Conservation (phyloP, 2,329 filamentous ascomycete genomes). For the Colletotrichum scovillei region DNA sequence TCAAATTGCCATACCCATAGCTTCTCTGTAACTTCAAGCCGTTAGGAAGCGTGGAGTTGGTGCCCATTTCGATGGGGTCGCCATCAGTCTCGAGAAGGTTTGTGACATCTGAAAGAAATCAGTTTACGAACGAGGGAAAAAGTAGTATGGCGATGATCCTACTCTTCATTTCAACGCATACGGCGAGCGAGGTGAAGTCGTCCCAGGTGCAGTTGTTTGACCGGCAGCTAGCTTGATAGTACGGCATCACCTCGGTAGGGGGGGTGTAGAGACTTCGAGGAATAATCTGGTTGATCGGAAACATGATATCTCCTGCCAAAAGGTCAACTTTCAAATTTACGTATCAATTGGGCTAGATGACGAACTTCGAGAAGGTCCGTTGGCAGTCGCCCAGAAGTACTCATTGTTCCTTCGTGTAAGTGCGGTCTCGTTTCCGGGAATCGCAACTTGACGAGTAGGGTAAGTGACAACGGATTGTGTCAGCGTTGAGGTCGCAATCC, state of each 20-base stretch:
- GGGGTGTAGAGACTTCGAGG: slow-evolving; percentile 8
- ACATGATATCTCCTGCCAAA: slow-evolving; percentile 13
- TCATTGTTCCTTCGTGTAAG: not conserved
- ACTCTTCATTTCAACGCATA: slow-evolving; percentile 23
- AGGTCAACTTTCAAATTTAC: not conserved
- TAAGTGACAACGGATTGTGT: slow-evolving; percentile 36
- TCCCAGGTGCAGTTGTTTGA: slow-evolving; percentile 23
- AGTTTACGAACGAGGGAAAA: no score
- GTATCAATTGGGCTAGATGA: not conserved
- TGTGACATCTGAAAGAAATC: not conserved
- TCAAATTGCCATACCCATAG: not conserved
- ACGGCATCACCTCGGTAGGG: not conserved
- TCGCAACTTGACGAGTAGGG: not conserved
- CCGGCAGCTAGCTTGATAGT: slow-evolving; percentile 11
- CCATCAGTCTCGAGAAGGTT: not conserved
- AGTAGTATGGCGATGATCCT: not conserved
- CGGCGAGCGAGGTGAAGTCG: slow-evolving; percentile 7
- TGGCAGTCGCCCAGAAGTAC: slow-evolving; percentile 18
- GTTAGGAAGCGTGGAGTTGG: slow-evolving; percentile 8
- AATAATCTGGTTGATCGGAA: slow-evolving; percentile 12
- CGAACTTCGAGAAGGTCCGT: not conserved
- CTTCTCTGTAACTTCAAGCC: not conserved
- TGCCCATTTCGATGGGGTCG: not conserved
- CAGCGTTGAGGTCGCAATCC: slow-evolving; percentile 33
- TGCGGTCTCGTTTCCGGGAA: not conserved